Conservation (phyloP, 768 basidiomycete genomes). For the Collybiopsis luxurians region DNA sequence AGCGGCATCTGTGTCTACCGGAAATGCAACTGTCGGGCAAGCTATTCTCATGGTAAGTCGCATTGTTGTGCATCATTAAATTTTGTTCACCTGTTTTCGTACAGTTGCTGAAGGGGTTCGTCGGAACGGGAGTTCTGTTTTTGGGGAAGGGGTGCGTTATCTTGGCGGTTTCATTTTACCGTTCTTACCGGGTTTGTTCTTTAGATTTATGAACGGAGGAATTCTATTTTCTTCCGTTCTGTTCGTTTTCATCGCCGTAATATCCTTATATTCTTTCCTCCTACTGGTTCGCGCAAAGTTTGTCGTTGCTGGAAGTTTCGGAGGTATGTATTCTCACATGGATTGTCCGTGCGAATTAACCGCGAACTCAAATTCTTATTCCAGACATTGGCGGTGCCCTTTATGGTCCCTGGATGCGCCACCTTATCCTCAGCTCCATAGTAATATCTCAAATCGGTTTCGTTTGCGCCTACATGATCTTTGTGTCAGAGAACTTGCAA, state of each 20-base stretch:
- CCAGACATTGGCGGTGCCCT: constrained; percentile 89
- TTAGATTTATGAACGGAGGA: constrained; percentile 93
- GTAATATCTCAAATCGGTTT: constrained; percentile 88
- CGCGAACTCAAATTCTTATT: neutral
- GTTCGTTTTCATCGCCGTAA: constrained; percentile 75
- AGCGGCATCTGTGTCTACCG: constrained; percentile 59
- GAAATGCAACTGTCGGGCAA: constrained; percentile 88
- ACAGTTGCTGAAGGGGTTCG: constrained; percentile 88
- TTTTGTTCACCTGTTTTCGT: neutral
- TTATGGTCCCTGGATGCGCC: constrained; percentile 93
- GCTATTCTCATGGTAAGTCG: constrained; percentile 84
- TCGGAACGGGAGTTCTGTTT: constrained; percentile 95
- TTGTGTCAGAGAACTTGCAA: constrained; percentile 88
- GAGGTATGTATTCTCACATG: constrained; percentile 71
- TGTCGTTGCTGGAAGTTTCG: constrained; percentile 89
- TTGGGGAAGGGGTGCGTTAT: constrained; percentile 79
- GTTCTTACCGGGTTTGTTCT: neutral
- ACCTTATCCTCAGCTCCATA: constrained; percentile 84
- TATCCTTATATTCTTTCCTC: constrained; percentile 93
- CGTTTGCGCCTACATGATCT: constrained; percentile 90
- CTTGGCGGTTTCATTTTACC: constrained; percentile 7
- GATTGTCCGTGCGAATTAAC: neutral
- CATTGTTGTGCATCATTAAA: constrained; percentile 1
- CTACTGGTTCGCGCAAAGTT: constrained; percentile 86
- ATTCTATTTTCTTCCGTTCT: constrained; percentile 82